Evolutionary conservation across 495 filamentous ascomycete species (phyloP), one percentile per base, ranked within the genome.

Genomic region (Penicillium pancosmium): DNA sequence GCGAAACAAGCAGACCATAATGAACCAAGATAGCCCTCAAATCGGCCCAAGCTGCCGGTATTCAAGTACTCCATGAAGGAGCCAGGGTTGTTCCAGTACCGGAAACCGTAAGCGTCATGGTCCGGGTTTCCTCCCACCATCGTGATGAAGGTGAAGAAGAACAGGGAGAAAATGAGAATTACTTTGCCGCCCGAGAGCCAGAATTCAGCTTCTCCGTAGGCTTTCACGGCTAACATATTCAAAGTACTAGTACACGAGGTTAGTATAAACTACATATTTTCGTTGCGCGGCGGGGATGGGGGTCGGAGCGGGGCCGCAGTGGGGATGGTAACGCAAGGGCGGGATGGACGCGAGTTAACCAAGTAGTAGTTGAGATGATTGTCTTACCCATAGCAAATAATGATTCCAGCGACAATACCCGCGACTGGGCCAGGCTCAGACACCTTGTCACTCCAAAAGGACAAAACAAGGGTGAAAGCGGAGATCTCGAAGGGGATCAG

Each of bases 51-150:
- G n/a, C 68, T 34, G 3, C 89, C 90, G 0, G 76, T 78, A 50
- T 78, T 75, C 62, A 88, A 84, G 55, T 87, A 75, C 62, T 86
- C 83, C 36, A 66, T 69, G 59, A 73, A 71, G 1, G 68, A 53
- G 3, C 68, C 66, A 0, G 68, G 68, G 25, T 63, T 64, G 34
- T 65, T 69, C 70, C 70, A 73, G 73, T 86, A 87, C 6, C 90
- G 81, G 70, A 93, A 93, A 8, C 89, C 90, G 61, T 88, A 91
- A 4, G 84, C 82, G 67, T 92, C 89, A 53, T 82, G 69, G 0
- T 81, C 69, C 0, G 90, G 88, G 56, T 91, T 90, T 21, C 87
- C 88, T 34, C 88, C 89, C 5, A 90, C 78, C 83, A 91, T 91
- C 11, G 85, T 87, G 60, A 72, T 67, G 56, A 71, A 69, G n/a